Evolutionary conservation across 192 early-diverging fungal species (phyloP).

Genomic region (Chytriomyces sp.): DNA sequence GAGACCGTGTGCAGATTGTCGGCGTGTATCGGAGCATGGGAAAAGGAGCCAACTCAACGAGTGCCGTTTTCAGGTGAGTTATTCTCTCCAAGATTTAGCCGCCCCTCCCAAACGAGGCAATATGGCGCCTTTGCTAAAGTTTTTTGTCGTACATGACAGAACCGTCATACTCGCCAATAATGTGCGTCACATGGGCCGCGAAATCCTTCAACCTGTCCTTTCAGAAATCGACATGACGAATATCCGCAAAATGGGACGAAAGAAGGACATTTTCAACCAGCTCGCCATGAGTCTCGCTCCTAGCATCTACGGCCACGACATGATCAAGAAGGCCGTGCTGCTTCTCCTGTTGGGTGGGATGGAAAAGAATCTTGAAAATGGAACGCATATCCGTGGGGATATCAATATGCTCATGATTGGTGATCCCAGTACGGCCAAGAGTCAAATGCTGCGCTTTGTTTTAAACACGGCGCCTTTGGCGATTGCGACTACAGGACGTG

Average conservation of each 20-base stretch:
- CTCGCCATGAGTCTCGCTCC: constrained; percentile 88
- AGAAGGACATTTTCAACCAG: constrained; percentile 76
- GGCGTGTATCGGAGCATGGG: constrained; percentile 91
- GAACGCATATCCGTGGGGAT: constrained; percentile 92
- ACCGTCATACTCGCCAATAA: constrained; percentile 89
- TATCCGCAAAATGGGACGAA: constrained; percentile 75
- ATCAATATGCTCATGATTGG: constrained; percentile 99
- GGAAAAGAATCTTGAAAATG: constrained; percentile 92
- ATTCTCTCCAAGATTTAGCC: not conserved
- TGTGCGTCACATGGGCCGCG: constrained; percentile 73
- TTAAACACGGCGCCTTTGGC: constrained; percentile 93
- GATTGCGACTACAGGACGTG: constrained; percentile 96
- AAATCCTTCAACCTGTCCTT: constrained; percentile 69
- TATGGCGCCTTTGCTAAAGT: not conserved
- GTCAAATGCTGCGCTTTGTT: constrained; percentile 96
- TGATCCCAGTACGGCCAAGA: constrained; percentile 98
- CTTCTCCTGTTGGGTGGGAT: constrained; percentile 88
- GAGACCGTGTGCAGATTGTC: constrained; percentile 91
- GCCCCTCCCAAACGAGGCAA: not conserved
- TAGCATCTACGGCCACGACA: constrained; percentile 64
- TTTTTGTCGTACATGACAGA: constrained; percentile 48
- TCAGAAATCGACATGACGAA: constrained; percentile 85
- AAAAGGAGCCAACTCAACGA: constrained; percentile 72
- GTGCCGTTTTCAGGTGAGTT: constrained; percentile 79
- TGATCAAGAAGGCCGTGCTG: constrained; percentile 72